Evolutionary conservation across 1,139 yeast species (phyloP).

Genomic region (Kluyveromyces sp.): DNA sequence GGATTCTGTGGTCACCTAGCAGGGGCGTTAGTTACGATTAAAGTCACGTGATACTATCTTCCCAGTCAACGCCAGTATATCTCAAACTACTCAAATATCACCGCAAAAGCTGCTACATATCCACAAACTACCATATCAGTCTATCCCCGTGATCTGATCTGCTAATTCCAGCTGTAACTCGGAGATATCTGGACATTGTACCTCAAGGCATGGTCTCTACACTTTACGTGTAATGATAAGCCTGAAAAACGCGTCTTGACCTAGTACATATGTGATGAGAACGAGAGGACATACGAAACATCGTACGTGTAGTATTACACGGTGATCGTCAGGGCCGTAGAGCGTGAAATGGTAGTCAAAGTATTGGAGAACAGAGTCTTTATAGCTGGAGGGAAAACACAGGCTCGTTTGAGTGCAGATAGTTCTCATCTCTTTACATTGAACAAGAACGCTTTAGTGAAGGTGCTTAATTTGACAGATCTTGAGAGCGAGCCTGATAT

Average conservation of each 20-base stretch:
- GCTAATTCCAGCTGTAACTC: too few relatives aligned
- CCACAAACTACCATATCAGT: too few relatives aligned
- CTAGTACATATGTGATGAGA: not conserved
- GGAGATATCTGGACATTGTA: too few relatives aligned
- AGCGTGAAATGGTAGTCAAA: slow-evolving; percentile 9
- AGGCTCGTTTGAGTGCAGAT: slow-evolving; percentile 20
- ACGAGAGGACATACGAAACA: not conserved
- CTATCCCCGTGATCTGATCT: too few relatives aligned
- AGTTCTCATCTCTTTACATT: slow-evolving; percentile 23
- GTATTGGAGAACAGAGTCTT: slow-evolving; percentile 23
- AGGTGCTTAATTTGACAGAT: slow-evolving; percentile 19
- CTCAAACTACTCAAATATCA: too few relatives aligned
- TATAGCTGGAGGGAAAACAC: slow-evolving; percentile 29
- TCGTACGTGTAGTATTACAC: not conserved
- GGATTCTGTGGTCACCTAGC: too few relatives aligned
- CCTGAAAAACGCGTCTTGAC: slow-evolving; percentile 1
- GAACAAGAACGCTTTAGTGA: slow-evolving; percentile 27
- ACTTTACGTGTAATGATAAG: not conserved
- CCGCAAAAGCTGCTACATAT: too few relatives aligned
- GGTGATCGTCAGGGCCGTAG: not conserved
- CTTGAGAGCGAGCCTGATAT: slow-evolving; percentile 32
- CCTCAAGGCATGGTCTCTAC: too few relatives aligned
- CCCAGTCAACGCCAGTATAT: too few relatives aligned
- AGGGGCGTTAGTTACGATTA: too few relatives aligned
- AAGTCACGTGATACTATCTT: too few relatives aligned